Base-by-base conservation (phyloP, 1,139 yeast species). In the Lodderomyces parapsilosis region DNA sequence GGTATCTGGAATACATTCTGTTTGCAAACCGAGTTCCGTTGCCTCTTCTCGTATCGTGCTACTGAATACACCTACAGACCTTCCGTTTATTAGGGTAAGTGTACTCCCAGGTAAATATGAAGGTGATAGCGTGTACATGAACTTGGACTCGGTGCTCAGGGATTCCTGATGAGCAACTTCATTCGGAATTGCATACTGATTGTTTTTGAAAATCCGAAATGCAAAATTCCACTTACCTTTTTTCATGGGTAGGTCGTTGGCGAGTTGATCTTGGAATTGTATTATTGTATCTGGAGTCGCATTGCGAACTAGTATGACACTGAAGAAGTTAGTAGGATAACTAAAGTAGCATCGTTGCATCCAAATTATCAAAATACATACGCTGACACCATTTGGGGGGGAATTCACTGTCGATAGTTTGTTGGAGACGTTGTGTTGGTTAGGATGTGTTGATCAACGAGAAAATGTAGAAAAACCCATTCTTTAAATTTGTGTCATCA, bases 271-370 rank as follows among this genome's bases (percentile, higher is more conserved):
- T 52, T 83, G 86, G 52, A 84, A 75, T 45, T 78, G 78, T 0
- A 83, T 70, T 35, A 85, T 82, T 3, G 85, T 77, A 28, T 83
- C 82, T 1, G 86, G 85, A 5, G 81, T 72, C 2, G 86, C 84
- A 46, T 69, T 70, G 41, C 69, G 76, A 14, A 78, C 80, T 24
- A 81, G 64, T 58, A 5, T 80, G 76, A 3, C 86, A 76, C 49
- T 46, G 20, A 15, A 14, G 19, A 2, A 32, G 25, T 27, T 30
- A 17, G 33, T 30, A 30, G 11, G 3, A 7, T 34, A 3, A n/a
- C 6, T 10, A n/a, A n/a, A n/a, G n/a, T n/a, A n/a, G n/a, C n/a
- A n/a, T n/a, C n/a, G n/a, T n/a, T n/a, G n/a, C n/a, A n/a, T n/a
- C n/a, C n/a, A n/a, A n/a, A n/a, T n/a, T n/a, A n/a, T n/a, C 6